Base-by-base conservation (phyloP, 2,329 filamentous ascomycete genomes). In the Seiridium unicorne region DNA sequence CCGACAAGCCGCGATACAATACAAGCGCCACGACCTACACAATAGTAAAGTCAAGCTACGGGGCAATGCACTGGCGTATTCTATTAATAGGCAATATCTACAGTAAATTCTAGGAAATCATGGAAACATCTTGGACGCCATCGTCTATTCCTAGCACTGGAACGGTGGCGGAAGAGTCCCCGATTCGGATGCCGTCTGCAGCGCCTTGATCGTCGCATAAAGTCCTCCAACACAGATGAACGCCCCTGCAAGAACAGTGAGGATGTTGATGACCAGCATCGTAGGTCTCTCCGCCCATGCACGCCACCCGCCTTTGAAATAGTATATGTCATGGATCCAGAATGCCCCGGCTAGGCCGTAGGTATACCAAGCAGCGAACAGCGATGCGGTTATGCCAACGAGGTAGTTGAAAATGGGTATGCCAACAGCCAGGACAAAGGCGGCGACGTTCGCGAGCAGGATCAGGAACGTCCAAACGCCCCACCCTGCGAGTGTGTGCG, bases 371-470 rank as follows among this genome's bases (percentile, higher is more conserved):
- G 77, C 75, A 1, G 81, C 81, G 61, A 84, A 84, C 7, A 83
- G 68, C 4, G 76, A 76, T 0, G 81, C 79, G 26, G 79, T 73
- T 49, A 84, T 79, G 2, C 80, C 81, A 35, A 84, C 77, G 9
- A 84, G 68, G 59, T 84, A 83, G 61, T 79, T 81, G 71, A 84
- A 84, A 31, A 83, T 79, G 1, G 82, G 82, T 35, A 84, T 80
- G 3, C 80, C 79, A 1, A 81, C 76, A 5, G 76, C 73, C 18
- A 78, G 68, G 35, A 77, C 63, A 60, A 78, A 77, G 1, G 81
- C 78, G 2, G 76, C 73, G 1, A 67, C 75, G 55, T 82, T 83
- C 61, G 78, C 74, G 5, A 81, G 44, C 2, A 83, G 40, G 4
- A 83, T 74, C 6, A 84, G 68, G 0, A 74, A 57, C 2, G 75